Evolutionary conservation across 164 flowering plant species (phyloP), one percentile per base, ranked within the genome.

Genomic region (Tetracentron sinense): DNA sequence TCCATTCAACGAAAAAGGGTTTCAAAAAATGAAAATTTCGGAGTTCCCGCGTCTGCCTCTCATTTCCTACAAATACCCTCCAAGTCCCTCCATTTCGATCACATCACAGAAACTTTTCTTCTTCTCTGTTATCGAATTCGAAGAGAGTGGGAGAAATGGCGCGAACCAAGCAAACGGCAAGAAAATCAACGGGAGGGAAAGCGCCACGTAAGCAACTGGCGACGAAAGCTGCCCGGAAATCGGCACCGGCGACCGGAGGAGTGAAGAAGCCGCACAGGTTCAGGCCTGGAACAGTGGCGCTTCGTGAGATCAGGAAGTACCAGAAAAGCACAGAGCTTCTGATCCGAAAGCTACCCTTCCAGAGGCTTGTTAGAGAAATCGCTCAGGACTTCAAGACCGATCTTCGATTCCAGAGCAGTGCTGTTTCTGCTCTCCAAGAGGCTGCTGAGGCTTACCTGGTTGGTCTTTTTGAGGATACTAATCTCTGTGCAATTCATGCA

Each of bases 331-430:
- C 44, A 10, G 44, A 70, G 42, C 65, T 64, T 10, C 22, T 64
- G 65, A 64, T 65, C 25, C 30, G 64, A 1, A 70, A 70, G 44
- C 44, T 38, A 1, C 44, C 44, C 1, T 38, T 38, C 44, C 44
- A 38, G 14, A 3, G 44, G 14, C 65, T 74, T 31, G 77, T 74
- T 47, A 74, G 70, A 42, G 77, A 74, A 35, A 66, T 74, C 56
- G 61, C 44, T 38, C 44, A 38, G 44, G 44, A 38, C 44, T 38
- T 38, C 14, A 38, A 74, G 66, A 69, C 70, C 6, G 78, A 73
- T 44, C 60, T 54, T 17, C 42, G 60, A 3, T 64, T 64, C 54
- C 67, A 64, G 60, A 64, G 60, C 72, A 57, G 68, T 20, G 77
- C 74, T 7, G 74, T 74, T 4, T 60, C 71, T 27, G 77, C 44